A percentile compares a stretch with the other conserved stretches of the same genome.
These are phyloP conservation scores for Mortierella claussenii DNA, from an alignment of 192 early-diverging fungal species.

Conservation along the genomic window DNA sequence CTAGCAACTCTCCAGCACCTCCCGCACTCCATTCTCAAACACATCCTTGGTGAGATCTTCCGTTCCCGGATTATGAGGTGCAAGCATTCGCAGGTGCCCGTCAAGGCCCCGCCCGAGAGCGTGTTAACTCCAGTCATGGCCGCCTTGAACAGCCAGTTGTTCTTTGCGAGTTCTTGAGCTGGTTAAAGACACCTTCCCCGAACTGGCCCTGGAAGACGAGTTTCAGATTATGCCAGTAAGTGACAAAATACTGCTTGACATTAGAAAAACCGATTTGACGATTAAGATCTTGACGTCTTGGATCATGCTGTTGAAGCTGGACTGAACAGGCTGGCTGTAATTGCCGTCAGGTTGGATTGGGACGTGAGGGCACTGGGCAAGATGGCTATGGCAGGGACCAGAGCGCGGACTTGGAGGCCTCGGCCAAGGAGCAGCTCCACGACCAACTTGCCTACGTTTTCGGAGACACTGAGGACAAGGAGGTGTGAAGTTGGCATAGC, in stretches of 20 bases:
- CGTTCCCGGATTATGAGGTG: constrained; percentile 2
- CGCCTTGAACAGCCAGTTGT: constrained; percentile 13
- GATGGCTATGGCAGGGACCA: no score
- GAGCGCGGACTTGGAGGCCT: no score
- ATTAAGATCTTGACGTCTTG: no score
- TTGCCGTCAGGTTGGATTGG: no score
- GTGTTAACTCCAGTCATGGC: background rate
- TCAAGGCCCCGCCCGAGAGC: constrained; percentile 1
- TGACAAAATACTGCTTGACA: constrained; percentile 8
- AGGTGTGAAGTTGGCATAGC: no score
- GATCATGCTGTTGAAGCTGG: no score
- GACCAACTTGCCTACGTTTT: no score
- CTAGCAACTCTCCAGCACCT: constrained; percentile 1
- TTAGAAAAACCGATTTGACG: background rate
- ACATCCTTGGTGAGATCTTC: constrained; percentile 4
- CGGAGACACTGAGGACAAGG: no score
- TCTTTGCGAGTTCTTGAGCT: constrained; percentile 16
- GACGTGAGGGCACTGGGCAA: no score
- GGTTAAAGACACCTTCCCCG: constrained; percentile 11
- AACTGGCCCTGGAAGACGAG: constrained; percentile 6
- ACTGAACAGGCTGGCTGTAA: no score
- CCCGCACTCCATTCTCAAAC: background rate
- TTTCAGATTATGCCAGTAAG: constrained; percentile 1
- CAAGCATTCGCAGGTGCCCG: constrained; percentile 9
- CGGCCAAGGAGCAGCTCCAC: no score